Base-by-base conservation (phyloP, 2,329 filamentous ascomycete species). In the Neurospora crassa region DNA sequence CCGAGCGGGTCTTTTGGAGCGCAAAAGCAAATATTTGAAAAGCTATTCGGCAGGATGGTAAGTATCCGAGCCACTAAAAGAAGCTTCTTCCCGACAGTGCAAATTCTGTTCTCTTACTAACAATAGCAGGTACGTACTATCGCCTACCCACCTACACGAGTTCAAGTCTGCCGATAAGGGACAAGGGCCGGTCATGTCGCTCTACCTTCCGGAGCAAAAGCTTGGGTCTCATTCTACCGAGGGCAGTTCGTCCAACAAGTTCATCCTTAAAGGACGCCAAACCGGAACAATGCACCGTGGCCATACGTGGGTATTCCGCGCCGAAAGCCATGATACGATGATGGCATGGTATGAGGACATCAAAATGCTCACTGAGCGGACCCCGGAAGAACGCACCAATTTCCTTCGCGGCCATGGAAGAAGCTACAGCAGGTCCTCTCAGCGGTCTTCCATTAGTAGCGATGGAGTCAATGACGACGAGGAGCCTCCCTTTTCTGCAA, bases 21-120 rank as follows among this genome's bases (percentile, higher is more conserved):
- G 96, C 75, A 98, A 98, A 89, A 97, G 94, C 87, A 99, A 98
- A 79, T 99, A 98, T 78, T 84, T 99, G 73, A 98, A 97, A 84
- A 97, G 94, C 80, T 97, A 97, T 80, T 96, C 94, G 8, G 92
- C 94, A 37, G 95, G 95, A 78, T 98, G 95, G 94, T 95, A 84
- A 82, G 90, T 83, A 34, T 47, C 67, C 78, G 63, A n/a, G 29
- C 18, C 47, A 29, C 16, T 3, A 53, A 16, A 2, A 29, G 14
- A 43, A 10, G 29, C 40, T 47, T 34, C 63, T 5, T 43, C 2
- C 14, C n/a, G 67, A 59, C 20, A 59, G 6, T 43, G 67, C 16
- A 53, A 42, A 34, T 18, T 42, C 37, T 20, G 40, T 24, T n/a
- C 24, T n/a, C 12, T 34, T 14, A 70, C 75, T 75, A 72, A 75